Base-by-base conservation (phyloP, 2,329 filamentous ascomycete genomes). In the Spiromastix sp. region DNA sequence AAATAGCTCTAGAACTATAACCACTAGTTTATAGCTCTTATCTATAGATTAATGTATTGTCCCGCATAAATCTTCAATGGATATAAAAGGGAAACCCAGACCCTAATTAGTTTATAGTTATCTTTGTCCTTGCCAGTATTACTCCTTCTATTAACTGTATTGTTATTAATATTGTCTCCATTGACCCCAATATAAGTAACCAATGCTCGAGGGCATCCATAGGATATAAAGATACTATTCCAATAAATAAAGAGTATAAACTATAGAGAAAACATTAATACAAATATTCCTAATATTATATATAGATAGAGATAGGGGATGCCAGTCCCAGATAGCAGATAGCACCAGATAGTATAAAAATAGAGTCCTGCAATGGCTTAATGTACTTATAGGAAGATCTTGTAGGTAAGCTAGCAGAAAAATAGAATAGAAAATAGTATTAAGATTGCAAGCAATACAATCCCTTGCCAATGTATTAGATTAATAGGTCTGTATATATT, bases 21-120 rank as follows among this genome's bases (percentile, higher is more conserved):
- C 25, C 19, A 38, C 21, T 47, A 36, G 39, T 45, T 46, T n/a
- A 51, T 41, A 10, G 42, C 47, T 7, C 40, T 46, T 32, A 55
- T 50, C 45, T 47, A 54, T 18, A 54, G 37, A 36, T 52, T 47
- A 24, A 54, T 47, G 41, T 51, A 53, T 34, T 54, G 43, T 5
- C 49, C 48, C n/a, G 49, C 42, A 10, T 44, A 30, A 2, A 56
- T 35, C 18, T 42, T 38, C 18, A 52, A 10, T 8, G 42, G 40
- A 29, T 44, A 35, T 30, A 42, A 38, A 17, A 52, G 41, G n/a
- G 43, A 18, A 17, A 54, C 19, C 22, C 38, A 35, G 30, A 55
- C 41, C 13, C 39, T 38, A 12, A 42, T 25, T 12, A 40, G 42
- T 10, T 24, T 42, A 8, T 36, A 22, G 16, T 37, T 22, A 18